These are phyloP conservation scores for Cryptococcus floricola DNA, from an alignment of 1,284 basidiomycete species.

Conservation along the genomic window DNA sequence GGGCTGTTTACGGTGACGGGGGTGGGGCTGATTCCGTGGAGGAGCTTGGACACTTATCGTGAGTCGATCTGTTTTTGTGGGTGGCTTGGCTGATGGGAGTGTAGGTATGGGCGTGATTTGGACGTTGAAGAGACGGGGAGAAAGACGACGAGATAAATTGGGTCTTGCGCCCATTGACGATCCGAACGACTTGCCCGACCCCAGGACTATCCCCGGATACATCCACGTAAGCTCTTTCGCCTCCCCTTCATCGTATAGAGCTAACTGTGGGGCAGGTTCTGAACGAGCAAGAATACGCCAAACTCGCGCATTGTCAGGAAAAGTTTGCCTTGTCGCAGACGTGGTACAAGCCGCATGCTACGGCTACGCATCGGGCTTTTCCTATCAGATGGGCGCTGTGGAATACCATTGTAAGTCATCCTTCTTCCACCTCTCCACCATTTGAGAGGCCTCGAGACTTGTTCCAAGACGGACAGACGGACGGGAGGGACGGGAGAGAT, in stretches of 20 bases:
- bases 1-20: constrained; percentile 76
- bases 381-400: constrained; percentile 61
- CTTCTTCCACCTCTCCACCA: no score
- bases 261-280: constrained; percentile 52
- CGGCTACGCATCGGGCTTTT: constrained; percentile 78
- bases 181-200: constrained; percentile 72
- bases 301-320: constrained; percentile 59
- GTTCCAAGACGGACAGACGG: no score
- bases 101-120: constrained; percentile 69
- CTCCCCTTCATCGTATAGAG: no score
- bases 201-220: constrained; percentile 66
- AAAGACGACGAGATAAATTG: constrained; percentile 57
- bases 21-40: constrained; percentile 62
- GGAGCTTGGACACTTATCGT: constrained; percentile 74
- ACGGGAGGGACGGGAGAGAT: no score
- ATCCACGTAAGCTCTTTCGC: constrained; percentile 51
- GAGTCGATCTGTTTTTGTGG: constrained; percentile 34
- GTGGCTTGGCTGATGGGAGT: not conserved
- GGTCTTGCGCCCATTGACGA: constrained; percentile 67
- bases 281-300: constrained; percentile 64
- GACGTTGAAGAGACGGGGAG: constrained; percentile 62
- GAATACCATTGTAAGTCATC: constrained; percentile 46
- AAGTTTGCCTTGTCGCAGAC: constrained; percentile 54
- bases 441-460: not conserved
- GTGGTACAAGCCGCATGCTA: constrained; percentile 84